Conservation (phyloP, 345 rosid species). For the Syzygium oleosum region DNA sequence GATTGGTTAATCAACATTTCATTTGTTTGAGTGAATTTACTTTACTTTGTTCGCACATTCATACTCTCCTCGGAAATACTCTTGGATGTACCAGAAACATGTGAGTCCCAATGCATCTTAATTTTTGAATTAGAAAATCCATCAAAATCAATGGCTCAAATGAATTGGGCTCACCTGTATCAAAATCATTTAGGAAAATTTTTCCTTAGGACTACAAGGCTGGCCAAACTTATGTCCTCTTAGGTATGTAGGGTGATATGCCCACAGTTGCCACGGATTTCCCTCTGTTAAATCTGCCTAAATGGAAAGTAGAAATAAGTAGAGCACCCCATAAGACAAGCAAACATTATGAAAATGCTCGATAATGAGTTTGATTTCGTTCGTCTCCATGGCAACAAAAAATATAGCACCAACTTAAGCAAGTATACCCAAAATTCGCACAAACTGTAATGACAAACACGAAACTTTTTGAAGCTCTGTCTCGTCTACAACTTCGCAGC, state of each 20-base stretch:
- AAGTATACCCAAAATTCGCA: neutral
- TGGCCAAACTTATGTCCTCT: neutral
- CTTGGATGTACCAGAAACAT: neutral
- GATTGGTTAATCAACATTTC: neutral
- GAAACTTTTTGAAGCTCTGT: no score
- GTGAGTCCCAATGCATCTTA: neutral
- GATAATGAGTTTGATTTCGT: neutral
- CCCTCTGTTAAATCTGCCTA: neutral
- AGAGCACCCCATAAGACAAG: neutral
- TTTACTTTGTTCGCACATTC: neutral
- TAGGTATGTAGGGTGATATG: no score
- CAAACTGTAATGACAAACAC: neutral
- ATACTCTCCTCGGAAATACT: neutral
- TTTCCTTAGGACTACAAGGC: neutral
- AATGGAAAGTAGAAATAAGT: neutral
- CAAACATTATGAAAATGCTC: neutral
- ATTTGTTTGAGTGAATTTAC: neutral
- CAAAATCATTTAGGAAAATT: no score
- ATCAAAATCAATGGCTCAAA: neutral
- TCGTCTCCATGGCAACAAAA: neutral
- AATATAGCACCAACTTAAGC: neutral
- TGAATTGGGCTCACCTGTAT: neutral
- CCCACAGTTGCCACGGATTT: neutral
- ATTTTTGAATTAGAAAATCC: rapidly evolving
- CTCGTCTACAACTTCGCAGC: no score